phyloP scores from a whole-genome alignment of 2,329 filamentous ascomycete genomes.

The Plectosphaerella plurivora region DNA sequence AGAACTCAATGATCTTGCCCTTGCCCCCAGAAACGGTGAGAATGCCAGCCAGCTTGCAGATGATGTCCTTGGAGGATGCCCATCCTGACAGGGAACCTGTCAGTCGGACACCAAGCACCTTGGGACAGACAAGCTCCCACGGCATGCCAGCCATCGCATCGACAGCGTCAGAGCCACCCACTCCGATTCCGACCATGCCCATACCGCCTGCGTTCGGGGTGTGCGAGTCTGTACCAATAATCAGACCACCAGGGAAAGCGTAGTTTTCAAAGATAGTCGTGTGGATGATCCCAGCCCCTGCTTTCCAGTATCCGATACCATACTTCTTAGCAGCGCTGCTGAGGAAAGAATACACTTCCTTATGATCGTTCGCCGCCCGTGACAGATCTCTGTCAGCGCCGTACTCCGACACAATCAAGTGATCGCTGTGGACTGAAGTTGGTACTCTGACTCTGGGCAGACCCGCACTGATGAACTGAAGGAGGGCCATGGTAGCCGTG shows the following conservation, averaged over 20 bases:
- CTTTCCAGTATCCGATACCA: constrained; percentile 35
- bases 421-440: constrained; percentile 34
- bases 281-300: constrained; percentile 31
- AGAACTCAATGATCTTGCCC: constrained; percentile 29
- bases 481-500: constrained; percentile 34
- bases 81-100: constrained; percentile 23
- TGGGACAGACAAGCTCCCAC: constrained; percentile 26
- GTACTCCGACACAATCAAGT: constrained; percentile 26
- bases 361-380: constrained; percentile 20
- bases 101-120: constrained; percentile 24
- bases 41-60: constrained; percentile 28
- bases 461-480: constrained; percentile 36
- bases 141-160: constrained; percentile 31
- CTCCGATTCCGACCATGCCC: constrained; percentile 29
- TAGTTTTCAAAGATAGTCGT: constrained; percentile 35
- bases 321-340: constrained; percentile 37
- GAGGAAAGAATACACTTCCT: constrained; percentile 32
- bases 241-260: constrained; percentile 26
- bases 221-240: constrained; percentile 31
- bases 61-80: constrained; percentile 28
- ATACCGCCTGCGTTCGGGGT: constrained; percentile 30
- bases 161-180: constrained; percentile 43
- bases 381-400: constrained; percentile 22
- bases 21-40: constrained; percentile 27
- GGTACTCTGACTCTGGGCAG: constrained; percentile 29